These are phyloP conservation scores for Mucor piriformis DNA, from an alignment of 371 early-diverging fungal genomes.

Conservation along the genomic window DNA sequence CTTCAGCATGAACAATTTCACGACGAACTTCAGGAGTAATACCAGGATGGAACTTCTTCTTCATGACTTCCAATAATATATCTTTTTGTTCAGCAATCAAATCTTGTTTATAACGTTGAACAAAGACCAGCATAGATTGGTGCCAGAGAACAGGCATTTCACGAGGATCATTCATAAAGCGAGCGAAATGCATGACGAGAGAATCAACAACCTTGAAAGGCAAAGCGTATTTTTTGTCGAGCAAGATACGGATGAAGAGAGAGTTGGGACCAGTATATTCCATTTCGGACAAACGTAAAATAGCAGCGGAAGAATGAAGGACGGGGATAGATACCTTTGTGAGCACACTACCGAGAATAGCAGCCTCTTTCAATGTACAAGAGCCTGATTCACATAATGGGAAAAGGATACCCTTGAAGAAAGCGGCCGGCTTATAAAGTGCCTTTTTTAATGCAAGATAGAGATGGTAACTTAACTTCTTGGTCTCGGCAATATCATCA, in stretches of 20 bases:
- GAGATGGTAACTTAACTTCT: conserved; percentile 94
- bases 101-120: conserved; percentile 95
- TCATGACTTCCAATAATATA: conserved; percentile 81
- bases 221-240: conserved; percentile 98
- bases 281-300: conserved; percentile 95
- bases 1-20: conserved; percentile 72
- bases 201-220: conserved; percentile 96
- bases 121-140: conserved; percentile 93
- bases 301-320: conserved; percentile 93
- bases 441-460: conserved; percentile 96
- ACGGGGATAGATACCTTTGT: conserved; percentile 93
- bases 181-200: conserved; percentile 91
- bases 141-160: conserved; percentile 98
- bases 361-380: conserved; percentile 97
- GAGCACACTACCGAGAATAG: conserved; percentile 90
- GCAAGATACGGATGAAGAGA: conserved; percentile 91
- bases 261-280: conserved; percentile 95
- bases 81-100: conserved; percentile 94
- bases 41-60: conserved; percentile 74
- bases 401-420: conserved; percentile 96
- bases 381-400: conserved; percentile 94
- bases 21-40: conserved; percentile 94
- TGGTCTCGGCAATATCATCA: conserved; percentile 92
- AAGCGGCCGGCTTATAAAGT: conserved; percentile 95
- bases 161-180: conserved; percentile 82